These are phyloP conservation scores for Ogataea populi-albae DNA, from an alignment of 805 yeast species.

Conservation along the genomic window DNA sequence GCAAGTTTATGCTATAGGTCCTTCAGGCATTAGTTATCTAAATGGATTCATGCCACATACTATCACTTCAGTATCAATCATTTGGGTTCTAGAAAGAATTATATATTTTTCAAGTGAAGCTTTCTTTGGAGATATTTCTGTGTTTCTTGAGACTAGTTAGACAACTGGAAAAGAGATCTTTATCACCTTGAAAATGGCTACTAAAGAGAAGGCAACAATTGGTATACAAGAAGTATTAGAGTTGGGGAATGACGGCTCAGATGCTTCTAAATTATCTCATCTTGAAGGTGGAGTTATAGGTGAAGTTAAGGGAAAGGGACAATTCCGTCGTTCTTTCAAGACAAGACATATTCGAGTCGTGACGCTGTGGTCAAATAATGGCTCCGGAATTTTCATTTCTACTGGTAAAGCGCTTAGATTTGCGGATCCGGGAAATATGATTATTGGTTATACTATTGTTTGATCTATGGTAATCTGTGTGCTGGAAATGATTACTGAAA, in stretches of 20 bases:
- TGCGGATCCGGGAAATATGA: slow-evolving; percentile 14
- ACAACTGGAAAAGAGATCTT: no score
- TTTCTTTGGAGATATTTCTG: no score
- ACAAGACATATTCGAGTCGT: slow-evolving; percentile 14
- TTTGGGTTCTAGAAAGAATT: no score
- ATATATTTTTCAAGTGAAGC: no score
- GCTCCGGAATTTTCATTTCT: slow-evolving; percentile 12
- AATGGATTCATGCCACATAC: no score
- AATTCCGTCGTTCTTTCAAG: slow-evolving; percentile 7
- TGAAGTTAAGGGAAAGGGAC: slow-evolving; percentile 10
- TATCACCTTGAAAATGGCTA: not conserved
- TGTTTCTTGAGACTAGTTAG: no score
- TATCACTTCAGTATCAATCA: no score
- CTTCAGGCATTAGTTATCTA: no score
- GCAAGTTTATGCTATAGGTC: no score
- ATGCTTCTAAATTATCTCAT: slow-evolving; percentile 4
- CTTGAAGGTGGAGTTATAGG: slow-evolving; percentile 8
- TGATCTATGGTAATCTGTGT: slow-evolving; percentile 12
- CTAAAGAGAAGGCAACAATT: not conserved
- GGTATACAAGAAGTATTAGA: slow-evolving; percentile 3
- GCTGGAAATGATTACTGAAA: slow-evolving; percentile 10
- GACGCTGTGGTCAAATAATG: slow-evolving; percentile 10
- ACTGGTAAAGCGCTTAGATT: slow-evolving; percentile 10
- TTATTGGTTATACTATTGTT: slow-evolving; percentile 12
- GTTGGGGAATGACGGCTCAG: slow-evolving; percentile 3